A percentile compares a stretch with the other conserved stretches of the same genome.
Conservation (phyloP, 2,329 filamentous ascomycete species). For the Arthrobotrys conoides region DNA sequence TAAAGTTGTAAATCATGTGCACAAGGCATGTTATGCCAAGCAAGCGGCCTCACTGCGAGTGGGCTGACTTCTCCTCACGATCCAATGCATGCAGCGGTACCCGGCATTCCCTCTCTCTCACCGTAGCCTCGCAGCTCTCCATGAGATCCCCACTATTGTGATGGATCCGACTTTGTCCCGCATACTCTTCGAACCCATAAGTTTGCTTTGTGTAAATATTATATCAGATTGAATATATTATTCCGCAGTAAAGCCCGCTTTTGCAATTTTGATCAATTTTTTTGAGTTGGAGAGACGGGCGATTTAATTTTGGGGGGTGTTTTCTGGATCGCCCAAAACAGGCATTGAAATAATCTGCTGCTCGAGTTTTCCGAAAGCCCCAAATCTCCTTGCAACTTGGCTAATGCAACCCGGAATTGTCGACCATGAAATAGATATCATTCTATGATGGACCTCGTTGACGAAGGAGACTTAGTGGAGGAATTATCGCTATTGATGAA, state of each 20-base stretch:
- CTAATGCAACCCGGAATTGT: constrained; percentile 57
- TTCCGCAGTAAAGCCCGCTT: neutral
- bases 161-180: neutral
- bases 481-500: constrained; percentile 36
- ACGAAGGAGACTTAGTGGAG: constrained; percentile 53
- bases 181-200: neutral
- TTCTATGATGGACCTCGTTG: constrained; percentile 48
- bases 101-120: constrained; percentile 33
- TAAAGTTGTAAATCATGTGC: constrained; percentile 12
- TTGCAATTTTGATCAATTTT: constrained; percentile 21
- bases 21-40: constrained; percentile 1
- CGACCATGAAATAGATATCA: constrained; percentile 29
- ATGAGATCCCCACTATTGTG: neutral
- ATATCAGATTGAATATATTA: neutral
- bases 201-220: neutral
- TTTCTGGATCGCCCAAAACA: constrained; percentile 50
- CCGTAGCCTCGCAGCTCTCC: constrained; percentile 31
- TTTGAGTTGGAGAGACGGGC: constrained; percentile 26
- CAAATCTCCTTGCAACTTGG: constrained; percentile 48
- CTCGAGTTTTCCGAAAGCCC: constrained; percentile 58
- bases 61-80: constrained; percentile 54
- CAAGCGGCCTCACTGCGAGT: constrained; percentile 29
- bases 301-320: constrained; percentile 32
- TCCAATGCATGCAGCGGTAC: constrained; percentile 16
- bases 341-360: constrained; percentile 58